phyloP scores from a whole-genome alignment of 2,329 filamentous ascomycete species.

The Lachnellula hyalina region DNA sequence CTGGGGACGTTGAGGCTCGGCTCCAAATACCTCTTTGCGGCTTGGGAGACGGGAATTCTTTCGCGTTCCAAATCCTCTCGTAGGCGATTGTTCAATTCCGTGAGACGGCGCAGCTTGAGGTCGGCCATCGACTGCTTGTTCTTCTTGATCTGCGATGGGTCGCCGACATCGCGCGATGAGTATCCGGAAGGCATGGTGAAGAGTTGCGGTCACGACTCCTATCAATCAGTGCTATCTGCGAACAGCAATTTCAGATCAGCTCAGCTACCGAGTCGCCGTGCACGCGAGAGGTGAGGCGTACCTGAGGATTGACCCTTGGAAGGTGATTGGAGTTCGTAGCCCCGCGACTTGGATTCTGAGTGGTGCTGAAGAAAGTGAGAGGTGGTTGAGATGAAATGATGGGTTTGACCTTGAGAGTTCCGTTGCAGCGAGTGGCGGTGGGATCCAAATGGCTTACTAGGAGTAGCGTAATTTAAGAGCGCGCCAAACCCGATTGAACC shows the following conservation, averaged over 20 bases:
- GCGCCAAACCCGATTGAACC: not conserved
- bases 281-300: not conserved
- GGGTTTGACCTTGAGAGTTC: not conserved
- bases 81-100: conserved; percentile 92
- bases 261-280: not conserved
- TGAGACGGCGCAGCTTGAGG: conserved; percentile 91
- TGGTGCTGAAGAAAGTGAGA: not conserved
- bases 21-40: conserved; percentile 69
- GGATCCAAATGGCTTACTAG: conserved; percentile 1
- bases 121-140: conserved; percentile 99
- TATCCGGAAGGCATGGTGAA: conserved; percentile 55
- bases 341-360: not conserved
- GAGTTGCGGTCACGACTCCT: conserved; percentile 6
- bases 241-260: not conserved
- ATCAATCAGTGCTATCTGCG: conserved; percentile 3
- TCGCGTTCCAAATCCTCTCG: conserved; percentile 94
- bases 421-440: not conserved
- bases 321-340: not conserved
- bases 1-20: conserved; percentile 2
- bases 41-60: conserved; percentile 91
- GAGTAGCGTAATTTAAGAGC: not conserved
- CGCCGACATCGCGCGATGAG: conserved; percentile 61
- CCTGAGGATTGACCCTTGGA: not conserved
- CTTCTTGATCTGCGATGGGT: conserved; percentile 69
- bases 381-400: not conserved